Base-by-base conservation (phyloP, 345 rosid species). In the Euphorbia tirucalli region DNA sequence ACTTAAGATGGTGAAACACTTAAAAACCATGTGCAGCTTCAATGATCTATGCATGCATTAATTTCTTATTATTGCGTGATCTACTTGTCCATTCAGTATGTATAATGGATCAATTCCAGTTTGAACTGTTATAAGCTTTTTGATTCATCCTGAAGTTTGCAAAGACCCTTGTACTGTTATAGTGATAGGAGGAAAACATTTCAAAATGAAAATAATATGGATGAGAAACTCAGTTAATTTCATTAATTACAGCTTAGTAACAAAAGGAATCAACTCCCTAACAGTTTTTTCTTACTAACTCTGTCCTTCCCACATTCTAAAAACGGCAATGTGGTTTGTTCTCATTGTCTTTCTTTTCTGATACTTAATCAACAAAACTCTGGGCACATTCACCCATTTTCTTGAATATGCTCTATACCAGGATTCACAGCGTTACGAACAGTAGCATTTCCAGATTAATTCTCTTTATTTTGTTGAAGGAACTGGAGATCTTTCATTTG, bases 401-500 rank as follows among this genome's bases (percentile, higher is more conserved):
- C 25, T 24, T 22, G 24, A 48, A 61, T 15, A 24, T 27, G 41
- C 39, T 44, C 50, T 49, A 37, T 46, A 58, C 61, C 19, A 16
- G 58, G 50, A 74, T 50, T 72, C 35, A 35, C 11, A 7, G 28
- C 48, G 8, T 10, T 14, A 44, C 10, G 25, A 25, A 63, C 46
- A 61, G 56, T 35, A 39, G 18, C 28, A 62, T 50, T 24, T 66
- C 30, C 28, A 22, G 41, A 21, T 83, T 60, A 87, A 69, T 83
- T 66, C 16, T 92, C 93, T 11, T 60, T 85, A 62, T 84, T 90
- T 68, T 90, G 93, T 81, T 84, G 77, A 68, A 95, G 96, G 83
- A 95, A 95, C 66, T 89, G 84, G 46, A 95, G 97, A 80, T 95
- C 97, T 76, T 90, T 95, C 97, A 92, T 92, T 74, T 95, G 99